Evolutionary conservation across 2,329 filamentous ascomycete species (phyloP).

Genomic region (Claviceps digitariae): DNA sequence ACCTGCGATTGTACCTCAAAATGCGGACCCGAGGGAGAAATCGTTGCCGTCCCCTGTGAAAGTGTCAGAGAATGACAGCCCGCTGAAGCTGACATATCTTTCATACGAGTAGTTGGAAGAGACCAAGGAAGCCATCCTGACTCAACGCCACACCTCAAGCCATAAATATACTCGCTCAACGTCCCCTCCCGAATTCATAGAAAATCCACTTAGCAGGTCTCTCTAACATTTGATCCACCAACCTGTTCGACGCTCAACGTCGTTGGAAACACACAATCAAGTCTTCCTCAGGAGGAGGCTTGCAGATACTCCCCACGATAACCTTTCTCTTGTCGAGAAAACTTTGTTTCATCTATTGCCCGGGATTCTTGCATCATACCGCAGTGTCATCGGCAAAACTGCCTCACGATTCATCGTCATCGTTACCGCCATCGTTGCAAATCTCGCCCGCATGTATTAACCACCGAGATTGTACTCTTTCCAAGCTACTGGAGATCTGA

Average conservation of each 20-base stretch:
- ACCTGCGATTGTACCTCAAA: not conserved
- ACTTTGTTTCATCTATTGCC: not conserved
- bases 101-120: not conserved
- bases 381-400: too few relatives aligned
- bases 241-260: not conserved
- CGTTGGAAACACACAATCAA: not conserved
- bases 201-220: not conserved
- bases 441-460: not conserved
- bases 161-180: conserved; percentile 1
- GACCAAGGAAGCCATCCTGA: not conserved
- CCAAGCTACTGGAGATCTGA: not conserved
- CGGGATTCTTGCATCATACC: too few relatives aligned
- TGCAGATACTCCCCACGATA: not conserved
- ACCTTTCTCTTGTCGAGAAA: not conserved
- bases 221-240: not conserved
- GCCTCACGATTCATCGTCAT: not conserved
- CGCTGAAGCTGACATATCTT: conserved; percentile 3
- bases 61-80: conserved; percentile 1
- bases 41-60: not conserved
- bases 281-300: too few relatives aligned
- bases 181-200: not conserved
- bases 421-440: not conserved
- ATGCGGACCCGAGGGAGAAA: not conserved
- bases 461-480: not conserved
- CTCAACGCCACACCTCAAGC: not conserved